Percentiles rank a stretch among this genome's conserved stretches.
Conservation (phyloP, 805 yeast species). For the Candida tibetensis region DNA sequence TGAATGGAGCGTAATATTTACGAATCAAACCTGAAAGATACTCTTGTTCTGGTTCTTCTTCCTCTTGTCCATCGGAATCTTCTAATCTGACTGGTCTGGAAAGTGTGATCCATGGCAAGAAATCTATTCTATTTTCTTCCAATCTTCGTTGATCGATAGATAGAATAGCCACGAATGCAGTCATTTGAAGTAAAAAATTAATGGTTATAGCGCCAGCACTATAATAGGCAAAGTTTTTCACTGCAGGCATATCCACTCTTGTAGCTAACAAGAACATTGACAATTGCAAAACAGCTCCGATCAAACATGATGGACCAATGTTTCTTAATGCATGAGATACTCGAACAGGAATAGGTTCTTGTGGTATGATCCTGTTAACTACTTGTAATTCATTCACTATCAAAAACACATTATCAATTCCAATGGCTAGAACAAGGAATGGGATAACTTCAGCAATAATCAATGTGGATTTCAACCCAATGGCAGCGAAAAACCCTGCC, state of each 20-base stretch:
- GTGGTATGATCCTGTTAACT: conserved; percentile 45
- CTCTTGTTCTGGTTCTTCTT: conserved; percentile 6
- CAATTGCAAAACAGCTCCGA: conserved; percentile 77
- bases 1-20: conserved; percentile 54
- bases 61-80: conserved; percentile 8
- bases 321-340: conserved; percentile 63
- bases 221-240: conserved; percentile 85
- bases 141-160: conserved; percentile 62
- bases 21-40: conserved; percentile 38
- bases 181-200: conserved; percentile 75
- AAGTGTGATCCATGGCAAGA: conserved; percentile 50
- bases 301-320: conserved; percentile 83
- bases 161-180: conserved; percentile 73
- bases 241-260: conserved; percentile 92
- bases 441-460: conserved; percentile 97
- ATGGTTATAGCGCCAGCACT: conserved; percentile 82
- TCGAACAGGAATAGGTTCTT: conserved; percentile 48
- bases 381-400: conserved; percentile 74
- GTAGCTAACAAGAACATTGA: conserved; percentile 77
- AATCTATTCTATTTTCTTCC: conserved; percentile 59
- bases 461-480: conserved; percentile 83
- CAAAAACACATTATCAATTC: conserved; percentile 91
- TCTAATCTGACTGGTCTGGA: conserved; percentile 9
- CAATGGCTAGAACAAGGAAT: conserved; percentile 86
- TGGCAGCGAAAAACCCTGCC: conserved; percentile 71